These are phyloP conservation scores for Singerocomus inundabilis DNA, from an alignment of 1,284 basidiomycete species.

Conservation along the genomic window DNA sequence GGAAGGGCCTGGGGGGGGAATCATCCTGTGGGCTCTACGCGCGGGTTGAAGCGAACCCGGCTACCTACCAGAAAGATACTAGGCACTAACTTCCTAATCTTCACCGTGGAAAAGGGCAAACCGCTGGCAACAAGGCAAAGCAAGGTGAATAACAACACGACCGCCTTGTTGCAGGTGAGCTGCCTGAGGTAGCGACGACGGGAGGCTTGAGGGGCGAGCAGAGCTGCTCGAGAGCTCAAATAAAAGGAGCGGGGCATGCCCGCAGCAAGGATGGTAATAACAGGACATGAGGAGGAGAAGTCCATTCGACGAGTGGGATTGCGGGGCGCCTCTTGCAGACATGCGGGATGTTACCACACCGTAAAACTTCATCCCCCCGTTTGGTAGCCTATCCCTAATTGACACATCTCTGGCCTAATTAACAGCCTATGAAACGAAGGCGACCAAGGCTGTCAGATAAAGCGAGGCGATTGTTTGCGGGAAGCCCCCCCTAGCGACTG, in stretches of 20 bases:
- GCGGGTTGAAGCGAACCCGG: constrained; percentile 8
- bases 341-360: constrained; percentile 29
- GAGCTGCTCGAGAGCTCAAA: constrained; percentile 15
- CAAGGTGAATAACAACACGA: constrained; percentile 12
- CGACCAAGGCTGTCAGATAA: constrained; percentile 24
- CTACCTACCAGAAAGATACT: constrained; percentile 26
- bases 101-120: constrained; percentile 33
- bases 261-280: constrained; percentile 24
- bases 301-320: constrained; percentile 17
- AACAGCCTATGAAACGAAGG: constrained; percentile 33
- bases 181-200: constrained; percentile 2
- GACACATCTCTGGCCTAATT: constrained; percentile 31
- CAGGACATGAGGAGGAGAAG: constrained; percentile 31
- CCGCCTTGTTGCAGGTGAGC: constrained; percentile 2
- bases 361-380: constrained; percentile 23
- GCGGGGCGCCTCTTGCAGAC: constrained; percentile 20
- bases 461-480: constrained; percentile 21
- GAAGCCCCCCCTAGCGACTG: constrained; percentile 23
- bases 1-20: constrained; percentile 10
- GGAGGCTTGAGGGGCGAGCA: constrained; percentile 7
- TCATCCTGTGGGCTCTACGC: constrained; percentile 25
- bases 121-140: constrained; percentile 10
- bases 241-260: constrained; percentile 30
- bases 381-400: constrained; percentile 32
- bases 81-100: constrained; percentile 17